A percentile compares a stretch with the other conserved stretches of the same genome.
Evolutionary conservation across 2,329 filamentous ascomycete genomes (phyloP).

Genomic region (Penicillium brasilianum): DNA sequence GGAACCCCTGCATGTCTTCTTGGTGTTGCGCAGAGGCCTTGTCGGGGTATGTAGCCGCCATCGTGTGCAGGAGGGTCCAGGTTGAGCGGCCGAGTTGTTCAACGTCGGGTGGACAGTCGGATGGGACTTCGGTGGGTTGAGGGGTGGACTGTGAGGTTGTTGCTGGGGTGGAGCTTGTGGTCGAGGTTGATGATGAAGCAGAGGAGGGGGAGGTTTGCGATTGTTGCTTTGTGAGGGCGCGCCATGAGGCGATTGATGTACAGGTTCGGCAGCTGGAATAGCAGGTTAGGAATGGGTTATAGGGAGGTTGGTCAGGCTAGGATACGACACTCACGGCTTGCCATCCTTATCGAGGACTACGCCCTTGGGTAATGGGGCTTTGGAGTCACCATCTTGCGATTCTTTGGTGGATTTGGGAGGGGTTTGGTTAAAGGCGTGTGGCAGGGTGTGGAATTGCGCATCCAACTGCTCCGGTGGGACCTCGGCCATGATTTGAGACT

Average conservation of each 20-base stretch:
- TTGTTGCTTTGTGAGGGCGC: slow-evolving; percentile 49
- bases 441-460: slow-evolving; percentile 17
- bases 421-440: slow-evolving; percentile 14
- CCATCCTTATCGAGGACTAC: slow-evolving; percentile 57
- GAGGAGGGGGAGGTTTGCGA: slow-evolving; percentile 28
- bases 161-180: slow-evolving; percentile 42
- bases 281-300: neutral
- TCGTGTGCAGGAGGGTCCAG: slow-evolving; percentile 92
- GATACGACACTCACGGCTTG: slow-evolving; percentile 50
- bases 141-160: slow-evolving; percentile 41
- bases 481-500: slow-evolving; percentile 23
- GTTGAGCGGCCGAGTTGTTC: slow-evolving; percentile 82
- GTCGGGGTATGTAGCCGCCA: slow-evolving; percentile 84
- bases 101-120: slow-evolving; percentile 89
- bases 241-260: slow-evolving; percentile 55
- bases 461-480: slow-evolving; percentile 31
- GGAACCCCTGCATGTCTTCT: slow-evolving; percentile 75
- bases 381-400: slow-evolving; percentile 31
- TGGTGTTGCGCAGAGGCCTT: slow-evolving; percentile 72
- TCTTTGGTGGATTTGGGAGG: slow-evolving; percentile 27
- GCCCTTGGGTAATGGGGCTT: slow-evolving; percentile 49
- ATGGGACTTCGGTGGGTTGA: slow-evolving; percentile 42
- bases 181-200: neutral
- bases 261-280: slow-evolving; percentile 53
- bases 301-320: neutral